Evolutionary conservation across 1,284 basidiomycete species (phyloP).

Genomic region (Pseudozyma sp.): DNA sequence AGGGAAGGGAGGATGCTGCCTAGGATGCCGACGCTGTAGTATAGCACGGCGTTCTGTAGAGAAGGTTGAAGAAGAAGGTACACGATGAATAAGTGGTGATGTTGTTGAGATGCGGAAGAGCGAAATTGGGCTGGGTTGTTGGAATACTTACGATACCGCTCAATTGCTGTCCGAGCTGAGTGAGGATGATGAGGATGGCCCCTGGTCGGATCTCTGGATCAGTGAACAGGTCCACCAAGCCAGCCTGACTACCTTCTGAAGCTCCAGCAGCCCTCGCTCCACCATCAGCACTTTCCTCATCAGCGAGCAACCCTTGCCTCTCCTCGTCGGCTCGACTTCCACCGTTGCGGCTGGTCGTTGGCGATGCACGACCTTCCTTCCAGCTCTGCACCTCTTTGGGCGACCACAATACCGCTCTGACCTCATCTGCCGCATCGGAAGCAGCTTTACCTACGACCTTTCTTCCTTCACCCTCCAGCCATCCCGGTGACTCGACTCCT

Average conservation of each 20-base stretch:
- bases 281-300: neutral
- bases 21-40: constrained; percentile 65
- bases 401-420: constrained; percentile 45
- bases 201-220: constrained; percentile 44
- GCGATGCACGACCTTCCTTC: constrained; percentile 18
- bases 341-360: neutral
- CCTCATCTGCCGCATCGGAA: constrained; percentile 20
- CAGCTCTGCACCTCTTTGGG: constrained; percentile 34
- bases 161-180: constrained; percentile 65
- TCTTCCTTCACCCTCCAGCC: constrained; percentile 51
- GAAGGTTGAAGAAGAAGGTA: neutral
- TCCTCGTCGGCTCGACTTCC: constrained; percentile 22
- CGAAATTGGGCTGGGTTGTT: constrained; percentile 1
- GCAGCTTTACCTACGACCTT: constrained; percentile 3
- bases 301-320: constrained; percentile 30
- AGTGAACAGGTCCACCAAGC: constrained; percentile 29
- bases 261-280: neutral
- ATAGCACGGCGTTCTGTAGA: constrained; percentile 59
- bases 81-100: too few species aligned
- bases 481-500: constrained; percentile 58
- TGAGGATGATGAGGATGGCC: constrained; percentile 52
- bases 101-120: neutral
- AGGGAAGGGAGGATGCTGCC: constrained; percentile 49
- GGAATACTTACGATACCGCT: constrained; percentile 52
- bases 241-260: constrained; percentile 1